Conservation (phyloP, 441 rosid genomes). For the Aleurites moluccanus region DNA sequence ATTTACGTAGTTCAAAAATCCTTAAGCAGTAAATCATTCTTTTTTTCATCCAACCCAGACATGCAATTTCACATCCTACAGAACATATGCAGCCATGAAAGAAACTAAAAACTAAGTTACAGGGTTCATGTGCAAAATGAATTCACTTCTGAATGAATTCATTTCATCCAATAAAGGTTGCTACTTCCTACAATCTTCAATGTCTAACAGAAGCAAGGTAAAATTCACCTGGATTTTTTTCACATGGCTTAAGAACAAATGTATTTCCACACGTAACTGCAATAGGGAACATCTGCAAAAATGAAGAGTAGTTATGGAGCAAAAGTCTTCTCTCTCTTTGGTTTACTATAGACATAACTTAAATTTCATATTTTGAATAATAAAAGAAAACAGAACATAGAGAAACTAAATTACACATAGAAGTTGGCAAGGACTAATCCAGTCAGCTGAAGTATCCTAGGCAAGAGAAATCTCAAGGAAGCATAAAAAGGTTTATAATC, state of each 20-base stretch:
- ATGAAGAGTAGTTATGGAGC: background rate
- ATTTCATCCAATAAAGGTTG: background rate
- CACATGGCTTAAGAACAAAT: slow-evolving; percentile 32
- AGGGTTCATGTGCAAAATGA: background rate
- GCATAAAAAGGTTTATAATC: background rate
- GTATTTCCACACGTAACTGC: slow-evolving; percentile 32
- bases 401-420: background rate
- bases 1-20: background rate
- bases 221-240: slow-evolving; percentile 28
- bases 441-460: background rate
- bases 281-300: slow-evolving; percentile 28
- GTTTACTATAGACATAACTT: background rate
- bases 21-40: background rate
- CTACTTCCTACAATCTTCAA: background rate
- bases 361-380: background rate
- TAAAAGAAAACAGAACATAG: background rate
- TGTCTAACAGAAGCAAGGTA: background rate
- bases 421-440: background rate
- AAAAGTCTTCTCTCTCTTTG: background rate
- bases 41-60: background rate
- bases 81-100: background rate
- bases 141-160: background rate
- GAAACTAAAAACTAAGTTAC: background rate
- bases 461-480: background rate
- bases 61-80: background rate